Evolutionary conservation across 208 protist species (phyloP).

Genomic region (Naegleria gruberi): DNA sequence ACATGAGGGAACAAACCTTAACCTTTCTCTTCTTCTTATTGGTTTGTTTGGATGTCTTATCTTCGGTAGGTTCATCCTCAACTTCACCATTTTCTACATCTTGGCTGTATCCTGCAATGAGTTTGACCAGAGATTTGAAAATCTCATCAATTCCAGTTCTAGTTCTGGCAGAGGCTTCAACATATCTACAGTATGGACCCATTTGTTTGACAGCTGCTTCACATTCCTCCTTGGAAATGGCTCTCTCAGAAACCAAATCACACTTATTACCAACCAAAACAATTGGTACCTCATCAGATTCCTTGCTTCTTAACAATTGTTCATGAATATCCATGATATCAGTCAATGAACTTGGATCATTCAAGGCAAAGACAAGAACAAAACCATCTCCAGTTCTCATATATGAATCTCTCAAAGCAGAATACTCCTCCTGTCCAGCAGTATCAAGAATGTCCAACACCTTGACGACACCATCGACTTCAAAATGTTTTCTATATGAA

Average conservation of each 20-base stretch:
- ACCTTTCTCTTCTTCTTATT: no score
- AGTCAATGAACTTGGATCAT: conserved; percentile 37
- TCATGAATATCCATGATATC: conserved; percentile 41
- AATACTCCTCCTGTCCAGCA: conserved; percentile 59
- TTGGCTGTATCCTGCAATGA: neutral
- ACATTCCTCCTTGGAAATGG: conserved; percentile 49
- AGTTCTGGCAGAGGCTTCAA: conserved; percentile 50
- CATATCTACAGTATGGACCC: conserved; percentile 41
- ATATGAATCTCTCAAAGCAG: conserved; percentile 41
- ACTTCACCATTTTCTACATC: neutral
- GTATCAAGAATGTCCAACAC: conserved; percentile 70
- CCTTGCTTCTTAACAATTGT: conserved; percentile 49
- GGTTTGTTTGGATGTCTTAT: no score
- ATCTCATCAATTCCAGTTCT: conserved; percentile 41
- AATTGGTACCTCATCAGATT: conserved; percentile 45
- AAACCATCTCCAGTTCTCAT: conserved; percentile 50
- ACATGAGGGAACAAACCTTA: no score
- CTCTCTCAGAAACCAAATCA: conserved; percentile 50
- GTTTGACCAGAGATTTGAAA: conserved; percentile 44
- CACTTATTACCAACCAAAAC: conserved; percentile 61
- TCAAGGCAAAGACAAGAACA: conserved; percentile 52
- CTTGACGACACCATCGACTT: conserved; percentile 48
- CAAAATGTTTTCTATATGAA: conserved; percentile 54
- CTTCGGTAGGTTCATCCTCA: no score
- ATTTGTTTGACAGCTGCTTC: conserved; percentile 40